Base-by-base conservation (phyloP, 225 moss, liverwort and hornwort species). In the Neckera pumila region DNA sequence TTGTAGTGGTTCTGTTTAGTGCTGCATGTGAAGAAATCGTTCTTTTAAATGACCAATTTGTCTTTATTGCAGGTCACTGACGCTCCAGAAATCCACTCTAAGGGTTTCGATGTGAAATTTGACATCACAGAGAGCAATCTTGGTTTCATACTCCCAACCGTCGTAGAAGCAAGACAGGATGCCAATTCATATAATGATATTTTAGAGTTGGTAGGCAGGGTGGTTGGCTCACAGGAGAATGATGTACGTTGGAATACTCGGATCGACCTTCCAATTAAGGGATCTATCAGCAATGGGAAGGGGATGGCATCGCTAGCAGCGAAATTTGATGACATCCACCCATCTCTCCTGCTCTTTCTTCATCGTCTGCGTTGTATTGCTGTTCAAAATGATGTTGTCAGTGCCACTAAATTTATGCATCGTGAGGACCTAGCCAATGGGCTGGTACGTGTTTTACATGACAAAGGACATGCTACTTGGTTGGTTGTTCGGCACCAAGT, bases 31-130 rank as follows among this genome's bases (percentile, higher is more conserved):
- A 83, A 49, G 31, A 70, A 53, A 72, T 43, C 7, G 8, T 79
- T 63, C 59, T 80, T 69, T 60, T n/a, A 49, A 65, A 62, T 56
- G 61, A 63, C 54, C 40, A 59, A 59, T 62, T 54, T 89, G 51
- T 74, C 70, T 91, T 71, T 43, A 49, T 62, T 88, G 85, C 92
- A 98, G 98, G 97, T 98, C 54, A 98, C 97, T 18, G 92, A 98
- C 85, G 90, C 93, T 85, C 98, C 98, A 14, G 98, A 98, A 92
- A 96, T 98, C 83, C 98, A 98, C 81, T 98, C 98, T 4, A 96
- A 96, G 76, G 98, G 97, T 62, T 98, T 96, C 80, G 94, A 98
- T 83, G 93, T 98, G 62, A 98, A 98, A 88, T 98, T 98, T 64
- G 98, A 98, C 85, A 95, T 95, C 56, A 93, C 98, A 40, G 97